Evolutionary conservation across 2,329 filamentous ascomycete species (phyloP), one percentile per base, ranked within the genome.

Genomic region (Microdochium trichocladiopsis): DNA sequence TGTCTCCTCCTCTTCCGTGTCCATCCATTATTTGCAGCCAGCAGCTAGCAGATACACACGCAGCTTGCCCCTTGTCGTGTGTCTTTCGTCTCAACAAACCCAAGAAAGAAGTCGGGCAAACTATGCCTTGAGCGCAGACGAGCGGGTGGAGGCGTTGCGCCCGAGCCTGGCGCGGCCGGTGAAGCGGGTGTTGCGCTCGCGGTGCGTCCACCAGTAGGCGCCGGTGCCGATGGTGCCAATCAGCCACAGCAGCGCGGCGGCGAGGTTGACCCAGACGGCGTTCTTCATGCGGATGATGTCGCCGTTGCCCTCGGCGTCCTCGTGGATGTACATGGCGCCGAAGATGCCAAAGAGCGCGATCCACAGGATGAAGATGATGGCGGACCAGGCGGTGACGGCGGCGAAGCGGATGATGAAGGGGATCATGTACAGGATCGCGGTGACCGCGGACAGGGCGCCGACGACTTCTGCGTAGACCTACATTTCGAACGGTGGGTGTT

Each of bases 261-360:
- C 73, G 50, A 95, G 68, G 66, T 93, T 87, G 47, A 95, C 77
- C 88, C 89, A 95, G 16, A 94, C 88, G 4, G 90, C 88, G 63
- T 86, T 84, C 72, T 91, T 90, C 90, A 96, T 95, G 52, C 88
- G 79, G 58, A 75, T 72, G 53, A 93, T 78, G 49, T 78, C 83
- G 41, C 61, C 60, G 63, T 88, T 78, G 14, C 83, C 84, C 64
- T 87, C 75, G 0, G 84, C 67, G 53, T 90, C 67, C 61, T 84
- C 84, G 51, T 80, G 69, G 64, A 95, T 87, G 74, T 86, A 96
- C 76, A 93, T 71, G 70, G 79, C 83, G 51, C 85, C 91, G 65
- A 96, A 96, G 55, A 94, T 73, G 18, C 90, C 91, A 66, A 95
- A 95, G 5, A 94, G 76, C 2, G 84, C 81, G 54, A 90, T 82